Base-by-base conservation (phyloP, 1,284 basidiomycete genomes). In the Cerioporus squamosus region DNA sequence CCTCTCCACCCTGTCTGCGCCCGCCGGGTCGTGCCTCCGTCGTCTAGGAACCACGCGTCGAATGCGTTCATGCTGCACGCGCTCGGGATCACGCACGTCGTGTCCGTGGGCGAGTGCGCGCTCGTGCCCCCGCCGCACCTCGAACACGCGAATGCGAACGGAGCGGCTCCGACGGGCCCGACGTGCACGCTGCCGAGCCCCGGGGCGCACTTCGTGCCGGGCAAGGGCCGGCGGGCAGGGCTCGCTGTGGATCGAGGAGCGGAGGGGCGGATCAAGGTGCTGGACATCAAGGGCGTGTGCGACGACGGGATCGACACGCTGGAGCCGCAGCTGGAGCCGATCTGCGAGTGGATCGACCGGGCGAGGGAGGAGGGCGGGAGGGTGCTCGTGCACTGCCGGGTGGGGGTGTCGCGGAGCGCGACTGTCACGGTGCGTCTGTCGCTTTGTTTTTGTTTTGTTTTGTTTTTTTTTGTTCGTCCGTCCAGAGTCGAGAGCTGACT, bases 221-320 rank as follows among this genome's bases (percentile, higher is more conserved):
- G 79, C 3, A 79, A 81, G 60, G 77, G 77, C 78, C 5, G 79
- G 77, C 20, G 79, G 79, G 14, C 86, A 85, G 49, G 90, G 91
- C 9, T 92, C 90, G n/a, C 80, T 96, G 20, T 95, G 88, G 87
- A 85, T 87, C 60, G 93, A 95, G 74, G 89, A 94, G 72, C 81
- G 86, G 90, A 91, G 67, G 93, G 93, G 2, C 81, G 91, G 47
- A 94, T 97, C 71, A 89, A 89, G 68, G 94, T 95, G 39, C 81
- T 95, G 57, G 93, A 95, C 72, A 91, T 96, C 74, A 89, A 94
- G 74, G 90, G 88, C 49, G 87, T 95, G 17, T 93, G 93, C 68
- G 96, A 98, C 74, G 96, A 98, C 70, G 96, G 96, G 7, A 97
- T 97, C 71, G 95, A 97, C 75, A 94, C 93, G 36, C 84, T 98